Base-by-base conservation (phyloP, 805 yeast species). In the Starmerella scarabaei region DNA sequence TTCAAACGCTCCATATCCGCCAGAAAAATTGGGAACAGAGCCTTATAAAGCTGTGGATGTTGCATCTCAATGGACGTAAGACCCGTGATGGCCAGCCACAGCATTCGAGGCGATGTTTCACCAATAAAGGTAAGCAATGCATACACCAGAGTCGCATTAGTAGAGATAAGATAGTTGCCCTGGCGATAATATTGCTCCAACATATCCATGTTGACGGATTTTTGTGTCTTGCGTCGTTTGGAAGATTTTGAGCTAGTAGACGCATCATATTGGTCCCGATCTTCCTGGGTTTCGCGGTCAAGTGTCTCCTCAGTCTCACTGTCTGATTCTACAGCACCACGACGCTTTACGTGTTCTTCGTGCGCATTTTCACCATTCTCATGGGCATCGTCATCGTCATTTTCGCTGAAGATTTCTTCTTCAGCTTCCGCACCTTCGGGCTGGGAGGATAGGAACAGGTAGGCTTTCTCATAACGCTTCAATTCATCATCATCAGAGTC, bases 81-180 rank as follows among this genome's bases (percentile, higher is more conserved):
- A 1, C 98, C 98, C 11, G 88, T 71, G 2, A 91, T 77, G 0
- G 94, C 69, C 3, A 85, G 65, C 99, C 99, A 91, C 34, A 93
- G 62, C 49, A 67, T 74, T 21, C 65, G 63, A n/a, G 64, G 55
- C 33, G 67, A 67, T 1, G 93, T 80, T 54, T 85, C 94, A 35
- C 95, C 96, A 35, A 88, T 72, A 14, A 77, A 65, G 0, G 94
- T 73, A 18, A 86, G 57, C 37, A 91, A 63, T 1, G 94, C 75
- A 59, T 91, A 91, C 3, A 83, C 66, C 43, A 81, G 85, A 16
- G 84, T 71, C 0, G 95, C 72, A 3, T 78, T 68, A 0, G 97
- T 80, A 2, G 83, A 73, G 8, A 75, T 66, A 2, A 82, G 63
- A 0, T 84, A 75, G 0, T 93, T 74, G 37, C 98, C 99, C 50